A percentile compares a stretch with the other conserved stretches of the same genome.
phyloP scores from a whole-genome alignment of 2,329 filamentous ascomycete genomes.

The Parafenestella ontariensis region DNA sequence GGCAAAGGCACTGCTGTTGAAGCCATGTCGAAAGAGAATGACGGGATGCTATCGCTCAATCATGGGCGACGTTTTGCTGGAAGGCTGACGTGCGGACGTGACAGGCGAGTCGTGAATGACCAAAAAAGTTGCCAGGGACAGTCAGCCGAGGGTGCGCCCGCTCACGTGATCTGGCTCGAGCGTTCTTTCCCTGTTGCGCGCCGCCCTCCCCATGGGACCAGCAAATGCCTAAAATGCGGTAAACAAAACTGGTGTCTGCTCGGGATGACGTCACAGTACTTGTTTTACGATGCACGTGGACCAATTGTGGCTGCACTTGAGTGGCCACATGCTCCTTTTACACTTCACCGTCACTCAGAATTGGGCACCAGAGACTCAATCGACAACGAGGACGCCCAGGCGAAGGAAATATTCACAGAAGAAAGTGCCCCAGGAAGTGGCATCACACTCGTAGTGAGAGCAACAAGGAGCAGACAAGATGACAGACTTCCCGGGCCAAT shows the following conservation, averaged over 20 bases:
- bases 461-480: background rate
- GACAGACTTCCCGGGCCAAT: slow-evolving; percentile 18
- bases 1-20: slow-evolving; percentile 23
- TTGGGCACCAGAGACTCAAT: background rate
- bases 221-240: too few relatives aligned
- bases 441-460: background rate
- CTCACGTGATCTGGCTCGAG: slow-evolving; percentile 4
- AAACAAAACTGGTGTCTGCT: too few relatives aligned
- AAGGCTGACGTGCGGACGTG: background rate
- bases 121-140: slow-evolving; percentile 1
- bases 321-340: too few relatives aligned
- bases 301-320: too few relatives aligned
- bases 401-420: background rate
- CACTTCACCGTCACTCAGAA: too few relatives aligned
- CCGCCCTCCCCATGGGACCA: background rate
- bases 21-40: slow-evolving; percentile 25
- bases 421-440: background rate
- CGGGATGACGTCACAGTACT: too few relatives aligned
- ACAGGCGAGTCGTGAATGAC: background rate
- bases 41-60: slow-evolving; percentile 25
- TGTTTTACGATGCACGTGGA: too few relatives aligned
- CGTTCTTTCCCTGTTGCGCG: background rate
- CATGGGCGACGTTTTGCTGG: slow-evolving; percentile 23
- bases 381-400: background rate
- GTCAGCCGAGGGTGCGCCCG: background rate